A percentile compares a stretch with the other conserved stretches of the same genome.
phyloP scores from a whole-genome alignment of 2,329 filamentous ascomycete genomes.

The Sphaceloma murrayae region DNA sequence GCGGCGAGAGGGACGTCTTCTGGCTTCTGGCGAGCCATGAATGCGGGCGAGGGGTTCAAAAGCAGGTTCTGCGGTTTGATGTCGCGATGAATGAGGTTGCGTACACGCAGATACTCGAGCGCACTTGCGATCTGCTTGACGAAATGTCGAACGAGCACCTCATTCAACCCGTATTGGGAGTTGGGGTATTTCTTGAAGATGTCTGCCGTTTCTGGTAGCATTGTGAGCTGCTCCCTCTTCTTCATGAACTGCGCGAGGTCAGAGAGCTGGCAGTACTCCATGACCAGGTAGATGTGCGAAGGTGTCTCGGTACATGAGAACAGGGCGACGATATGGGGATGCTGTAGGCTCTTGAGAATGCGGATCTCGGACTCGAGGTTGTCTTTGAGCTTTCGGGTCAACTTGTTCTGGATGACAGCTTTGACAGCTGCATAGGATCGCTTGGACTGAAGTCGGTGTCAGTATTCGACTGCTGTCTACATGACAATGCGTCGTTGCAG shows the following conservation, averaged over 20 bases:
- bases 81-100: slow-evolving; percentile 89
- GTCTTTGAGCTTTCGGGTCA: slow-evolving; percentile 93
- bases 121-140: slow-evolving; percentile 90
- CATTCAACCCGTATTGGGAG: slow-evolving; percentile 75
- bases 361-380: slow-evolving; percentile 93
- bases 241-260: slow-evolving; percentile 95
- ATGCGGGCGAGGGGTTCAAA: slow-evolving; percentile 67
- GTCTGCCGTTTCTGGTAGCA: slow-evolving; percentile 72
- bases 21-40: slow-evolving; percentile 54
- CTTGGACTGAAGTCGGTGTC: slow-evolving; percentile 31
- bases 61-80: slow-evolving; percentile 96
- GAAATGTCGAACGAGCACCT: slow-evolving; percentile 94
- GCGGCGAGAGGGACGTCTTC: slow-evolving; percentile 63
- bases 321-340: slow-evolving; percentile 93
- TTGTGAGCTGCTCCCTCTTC: slow-evolving; percentile 71
- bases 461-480: too few relatives aligned
- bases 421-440: slow-evolving; percentile 88
- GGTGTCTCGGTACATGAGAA: slow-evolving; percentile 86
- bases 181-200: slow-evolving; percentile 93
- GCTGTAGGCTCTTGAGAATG: slow-evolving; percentile 85
- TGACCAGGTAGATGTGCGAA: slow-evolving; percentile 88
- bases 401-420: slow-evolving; percentile 78
- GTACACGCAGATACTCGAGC: slow-evolving; percentile 72
- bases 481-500: too few relatives aligned
- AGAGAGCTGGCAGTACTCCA: slow-evolving; percentile 96